A percentile compares a stretch with the other conserved stretches of the same genome.
Conservation (phyloP, 768 basidiomycete genomes). For the Lactarius akahatsu region DNA sequence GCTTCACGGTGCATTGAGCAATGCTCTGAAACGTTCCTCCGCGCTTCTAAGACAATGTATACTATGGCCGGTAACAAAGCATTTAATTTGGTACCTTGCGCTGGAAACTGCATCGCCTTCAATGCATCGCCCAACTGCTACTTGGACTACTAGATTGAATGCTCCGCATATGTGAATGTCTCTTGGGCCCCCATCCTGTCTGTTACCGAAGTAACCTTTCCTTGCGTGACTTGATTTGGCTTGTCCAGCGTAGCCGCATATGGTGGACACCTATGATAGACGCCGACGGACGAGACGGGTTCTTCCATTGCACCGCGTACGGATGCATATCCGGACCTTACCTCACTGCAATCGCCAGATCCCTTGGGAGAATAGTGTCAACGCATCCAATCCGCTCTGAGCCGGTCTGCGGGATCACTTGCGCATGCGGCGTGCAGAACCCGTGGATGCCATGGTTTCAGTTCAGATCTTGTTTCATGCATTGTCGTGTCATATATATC, state of each 20-base stretch:
- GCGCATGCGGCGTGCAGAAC: conserved; percentile 23
- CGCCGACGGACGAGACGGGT: conserved; percentile 7
- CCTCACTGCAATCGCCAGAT: conserved; percentile 24
- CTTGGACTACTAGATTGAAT: conserved; percentile 1
- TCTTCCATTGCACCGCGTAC: conserved; percentile 23
- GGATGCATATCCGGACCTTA: conserved; percentile 20
- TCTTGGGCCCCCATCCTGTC: not conserved
- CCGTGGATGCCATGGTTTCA: conserved; percentile 30
- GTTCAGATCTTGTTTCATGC: conserved; percentile 29
- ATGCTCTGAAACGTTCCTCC: conserved; percentile 2
- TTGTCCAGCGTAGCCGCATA: conserved; percentile 13
- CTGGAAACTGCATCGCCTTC: not conserved
- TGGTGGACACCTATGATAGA: conserved; percentile 6
- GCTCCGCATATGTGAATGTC: conserved; percentile 4
- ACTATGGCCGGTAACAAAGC: not conserved
- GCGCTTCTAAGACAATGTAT: conserved; percentile 13
- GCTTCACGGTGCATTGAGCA: not conserved
- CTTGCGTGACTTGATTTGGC: conserved; percentile 17
- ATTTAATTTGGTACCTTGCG: not conserved
- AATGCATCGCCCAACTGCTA: conserved; percentile 2
- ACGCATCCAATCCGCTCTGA: conserved; percentile 20
- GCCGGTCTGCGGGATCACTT: conserved; percentile 25
- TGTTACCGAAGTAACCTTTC: conserved; percentile 9
- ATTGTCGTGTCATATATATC: conserved; percentile 31
- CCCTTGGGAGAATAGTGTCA: conserved; percentile 23